Evolutionary conservation across 1,139 yeast species (phyloP), one percentile per base, ranked within the genome.

Genomic region (Pneumocystis canis): DNA sequence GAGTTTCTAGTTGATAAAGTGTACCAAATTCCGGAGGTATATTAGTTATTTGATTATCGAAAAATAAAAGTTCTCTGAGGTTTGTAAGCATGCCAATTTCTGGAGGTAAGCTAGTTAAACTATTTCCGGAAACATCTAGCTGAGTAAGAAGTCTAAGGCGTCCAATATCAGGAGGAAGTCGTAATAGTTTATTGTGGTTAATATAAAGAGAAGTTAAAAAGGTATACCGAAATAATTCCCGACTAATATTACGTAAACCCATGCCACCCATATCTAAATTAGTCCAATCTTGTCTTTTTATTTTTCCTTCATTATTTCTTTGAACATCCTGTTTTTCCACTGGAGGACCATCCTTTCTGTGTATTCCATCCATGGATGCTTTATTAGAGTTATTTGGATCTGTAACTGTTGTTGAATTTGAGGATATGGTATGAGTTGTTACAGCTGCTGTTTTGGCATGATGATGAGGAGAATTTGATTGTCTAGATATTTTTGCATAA

Each of bases 371-470:
- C 70, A 0, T 77, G 75, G 1, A 78, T 74, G 63, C 63, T 62
- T 65, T 39, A 25, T 6, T 18, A 63, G 65, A 66, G 63, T 66
- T 65, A 40, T 28, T 64, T 66, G 31, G 59, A 58, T 28, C 67
- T 63, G 28, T 59, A 14, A 60, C 33, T 57, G 31, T 63, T 57
- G 58, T 66, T 30, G 47, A 61, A 33, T 77, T 83, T 77, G 68
- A 67, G 18, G 92, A 87, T 25, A 47, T 7, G 5, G 28, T 25
- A 25, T 47, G 54, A 47, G 54, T 9, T 69, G 87, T 82, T 64
- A 88, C 81, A 1, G 97, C 97, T 63, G 94, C 95, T 69, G 87
- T 87, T 67, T 97, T 81, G 2, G 98, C 98, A 74, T 89, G 92
- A 69, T 81, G 86, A 74, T 92, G 97, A 9, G 97, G 89, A 58